A percentile compares a stretch with the other conserved stretches of the same genome.
These are phyloP conservation scores for Larix kaempferi DNA, from an alignment of 75 land plant genomes.

Conservation along the genomic window DNA sequence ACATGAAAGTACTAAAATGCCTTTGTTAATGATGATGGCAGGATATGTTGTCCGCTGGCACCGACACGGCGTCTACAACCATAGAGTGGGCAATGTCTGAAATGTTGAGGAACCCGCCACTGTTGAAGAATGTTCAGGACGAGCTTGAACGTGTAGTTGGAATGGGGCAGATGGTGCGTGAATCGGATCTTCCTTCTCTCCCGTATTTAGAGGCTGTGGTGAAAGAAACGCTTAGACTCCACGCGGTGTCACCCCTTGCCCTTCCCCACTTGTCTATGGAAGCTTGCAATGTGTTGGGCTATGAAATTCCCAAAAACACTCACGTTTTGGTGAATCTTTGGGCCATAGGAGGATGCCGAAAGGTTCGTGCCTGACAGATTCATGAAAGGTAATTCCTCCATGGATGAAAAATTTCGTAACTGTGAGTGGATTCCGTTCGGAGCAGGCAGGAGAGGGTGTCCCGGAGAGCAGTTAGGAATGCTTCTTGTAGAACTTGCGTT, in stretches of 20 bases:
- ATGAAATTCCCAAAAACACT: conserved; percentile 23
- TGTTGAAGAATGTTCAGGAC: conserved; percentile 20
- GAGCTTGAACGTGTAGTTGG: conserved; percentile 5
- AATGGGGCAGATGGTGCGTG: too few relatives aligned
- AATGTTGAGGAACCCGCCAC: conserved; percentile 25
- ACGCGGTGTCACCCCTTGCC: conserved; percentile 2
- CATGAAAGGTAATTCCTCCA: not conserved
- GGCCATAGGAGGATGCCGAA: conserved; percentile 17
- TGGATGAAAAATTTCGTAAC: conserved; percentile 24
- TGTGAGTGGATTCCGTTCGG: conserved; percentile 35
- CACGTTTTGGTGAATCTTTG: conserved; percentile 26
- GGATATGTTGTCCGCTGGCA: not conserved
- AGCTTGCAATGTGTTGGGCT: conserved; percentile 17
- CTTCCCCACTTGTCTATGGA: not conserved
- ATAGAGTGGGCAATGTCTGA: conserved; percentile 27
- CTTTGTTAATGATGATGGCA: not conserved
- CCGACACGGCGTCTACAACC: not conserved
- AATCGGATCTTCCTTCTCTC: too few relatives aligned
- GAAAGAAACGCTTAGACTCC: not conserved
- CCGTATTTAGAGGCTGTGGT: too few relatives aligned
- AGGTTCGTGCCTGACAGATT: conserved; percentile 41
- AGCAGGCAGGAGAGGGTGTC: conserved; percentile 37
- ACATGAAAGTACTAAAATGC: not conserved
- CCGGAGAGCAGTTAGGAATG: conserved; percentile 1
- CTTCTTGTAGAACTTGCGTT: not conserved